Percentiles rank a stretch among this genome's conserved stretches.
Evolutionary conservation across 495 filamentous ascomycete species (phyloP).

Genomic region (Tetracladium setigerum): DNA sequence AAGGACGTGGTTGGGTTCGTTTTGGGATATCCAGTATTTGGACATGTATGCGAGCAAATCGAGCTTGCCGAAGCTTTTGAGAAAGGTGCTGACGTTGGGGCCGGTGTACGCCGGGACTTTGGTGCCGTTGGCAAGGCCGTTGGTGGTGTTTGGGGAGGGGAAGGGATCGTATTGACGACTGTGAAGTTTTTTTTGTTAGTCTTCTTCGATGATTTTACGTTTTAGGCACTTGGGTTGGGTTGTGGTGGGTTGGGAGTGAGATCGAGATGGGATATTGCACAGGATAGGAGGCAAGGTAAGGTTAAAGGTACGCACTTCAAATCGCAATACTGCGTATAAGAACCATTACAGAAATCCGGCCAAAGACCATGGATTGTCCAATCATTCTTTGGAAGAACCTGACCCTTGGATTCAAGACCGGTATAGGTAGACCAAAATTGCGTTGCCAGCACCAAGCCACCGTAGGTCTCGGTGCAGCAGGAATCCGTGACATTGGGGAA

Average conservation of each 20-base stretch:
- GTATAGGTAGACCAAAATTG: slow-evolving; percentile 49
- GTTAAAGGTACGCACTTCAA: slow-evolving; percentile 17
- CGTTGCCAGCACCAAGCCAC: slow-evolving; percentile 40
- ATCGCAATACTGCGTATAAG: slow-evolving; percentile 49
- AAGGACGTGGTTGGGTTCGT: slow-evolving; percentile 34
- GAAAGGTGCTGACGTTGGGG: slow-evolving; percentile 34
- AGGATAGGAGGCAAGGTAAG: neutral
- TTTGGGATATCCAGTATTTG: slow-evolving; percentile 37
- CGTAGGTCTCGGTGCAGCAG: slow-evolving; percentile 46
- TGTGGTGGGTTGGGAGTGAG: too few relatives aligned
- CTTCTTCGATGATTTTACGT: too few relatives aligned
- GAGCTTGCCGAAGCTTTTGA: slow-evolving; percentile 33
- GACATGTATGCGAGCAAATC: slow-evolving; percentile 30
- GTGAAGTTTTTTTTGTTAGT: neutral
- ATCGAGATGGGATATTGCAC: too few relatives aligned
- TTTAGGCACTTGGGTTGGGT: too few relatives aligned
- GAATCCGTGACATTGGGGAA: slow-evolving; percentile 32
- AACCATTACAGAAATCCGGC: slow-evolving; percentile 42
- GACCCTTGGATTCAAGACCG: slow-evolving; percentile 36
- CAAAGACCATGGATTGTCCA: slow-evolving; percentile 47
- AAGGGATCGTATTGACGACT: slow-evolving; percentile 43
- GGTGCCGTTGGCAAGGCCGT: slow-evolving; percentile 30
- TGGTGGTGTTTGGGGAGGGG: slow-evolving; percentile 45
- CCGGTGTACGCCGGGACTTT: slow-evolving; percentile 38
- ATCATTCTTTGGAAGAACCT: slow-evolving; percentile 34